A percentile compares a stretch with the other conserved stretches of the same genome.
These are phyloP conservation scores for Candida saitoana DNA, from an alignment of 805 yeast genomes.

Conservation along the genomic window DNA sequence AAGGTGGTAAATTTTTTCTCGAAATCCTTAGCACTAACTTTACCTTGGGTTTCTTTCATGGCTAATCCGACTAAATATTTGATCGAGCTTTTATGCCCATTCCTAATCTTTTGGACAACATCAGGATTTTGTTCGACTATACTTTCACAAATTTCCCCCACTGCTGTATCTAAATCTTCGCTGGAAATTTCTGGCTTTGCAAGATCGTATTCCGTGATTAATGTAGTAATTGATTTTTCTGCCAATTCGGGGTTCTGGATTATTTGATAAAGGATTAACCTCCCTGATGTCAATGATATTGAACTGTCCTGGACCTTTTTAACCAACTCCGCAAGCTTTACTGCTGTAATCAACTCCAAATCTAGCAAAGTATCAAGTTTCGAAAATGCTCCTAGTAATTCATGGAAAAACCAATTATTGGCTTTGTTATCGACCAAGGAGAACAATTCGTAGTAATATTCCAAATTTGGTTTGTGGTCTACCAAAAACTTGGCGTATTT, in stretches of 20 bases:
- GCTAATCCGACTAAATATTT: conserved; percentile 80
- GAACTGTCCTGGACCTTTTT: conserved; percentile 39
- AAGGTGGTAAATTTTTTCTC: conserved; percentile 22
- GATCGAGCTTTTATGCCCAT: conserved; percentile 64
- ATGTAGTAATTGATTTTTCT: conserved; percentile 25
- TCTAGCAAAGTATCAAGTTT: conserved; percentile 42
- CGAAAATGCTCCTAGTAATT: conserved; percentile 65
- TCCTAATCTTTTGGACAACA: conserved; percentile 51
- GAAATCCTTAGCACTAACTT: conserved; percentile 33
- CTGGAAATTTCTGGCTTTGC: conserved; percentile 25
- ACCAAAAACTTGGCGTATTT: conserved; percentile 75
- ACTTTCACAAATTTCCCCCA: conserved; percentile 40
- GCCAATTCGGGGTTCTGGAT: conserved; percentile 44
- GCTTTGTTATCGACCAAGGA: conserved; percentile 34
- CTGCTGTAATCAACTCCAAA: conserved; percentile 27
- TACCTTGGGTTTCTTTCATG: conserved; percentile 76
- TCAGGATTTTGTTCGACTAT: conserved; percentile 46
- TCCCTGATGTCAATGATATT: conserved; percentile 67
- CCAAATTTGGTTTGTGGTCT: conserved; percentile 43
- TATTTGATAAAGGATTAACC: conserved; percentile 58
- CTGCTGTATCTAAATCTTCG: conserved; percentile 30
- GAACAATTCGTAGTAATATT: conserved; percentile 50
- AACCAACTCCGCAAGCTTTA: conserved; percentile 53
- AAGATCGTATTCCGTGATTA: conserved; percentile 56
- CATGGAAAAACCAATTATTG: conserved; percentile 81